Percentiles rank a stretch among this genome's conserved stretches.
Evolutionary conservation across 345 rosid genomes (phyloP).

Genomic region (Erysimum cheiranthoides): DNA sequence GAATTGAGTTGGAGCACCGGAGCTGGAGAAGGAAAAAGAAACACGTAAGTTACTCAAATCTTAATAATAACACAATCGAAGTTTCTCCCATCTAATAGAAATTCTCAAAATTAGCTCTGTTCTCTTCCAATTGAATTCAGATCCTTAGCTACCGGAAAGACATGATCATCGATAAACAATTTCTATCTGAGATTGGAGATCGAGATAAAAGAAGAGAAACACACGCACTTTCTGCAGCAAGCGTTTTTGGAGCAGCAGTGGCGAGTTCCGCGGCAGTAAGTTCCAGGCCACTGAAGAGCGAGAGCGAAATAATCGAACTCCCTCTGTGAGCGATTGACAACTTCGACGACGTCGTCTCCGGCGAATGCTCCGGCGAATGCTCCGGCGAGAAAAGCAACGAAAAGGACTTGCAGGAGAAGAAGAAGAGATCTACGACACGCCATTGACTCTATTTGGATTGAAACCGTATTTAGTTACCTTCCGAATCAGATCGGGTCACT

Average conservation of each 20-base stretch:
- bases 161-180: background rate
- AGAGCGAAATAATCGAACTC: slow-evolving; percentile 95
- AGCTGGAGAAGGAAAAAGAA: slow-evolving; percentile 50
- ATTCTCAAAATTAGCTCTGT: background rate
- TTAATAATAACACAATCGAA: background rate
- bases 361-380: slow-evolving; percentile 24
- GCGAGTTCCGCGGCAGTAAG: slow-evolving; percentile 70
- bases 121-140: background rate
- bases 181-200: background rate
- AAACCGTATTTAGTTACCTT: slow-evolving; percentile 22
- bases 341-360: slow-evolving; percentile 37
- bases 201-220: background rate
- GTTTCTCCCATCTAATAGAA: background rate
- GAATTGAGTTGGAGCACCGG: slow-evolving; percentile 71
- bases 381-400: slow-evolving; percentile 19
- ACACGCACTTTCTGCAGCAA: slow-evolving; percentile 76
- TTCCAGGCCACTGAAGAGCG: slow-evolving; percentile 88
- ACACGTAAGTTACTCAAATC: slow-evolving; percentile 28
- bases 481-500: slow-evolving; percentile 27
- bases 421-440: slow-evolving; percentile 38
- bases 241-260: slow-evolving; percentile 86
- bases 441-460: slow-evolving; percentile 21
- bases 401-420: background rate
- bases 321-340: slow-evolving; percentile 48
- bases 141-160: background rate